Percentiles rank a stretch among this genome's conserved stretches.
Evolutionary conservation across 345 rosid species (phyloP).

Genomic region (Capsella bursapastoris): DNA sequence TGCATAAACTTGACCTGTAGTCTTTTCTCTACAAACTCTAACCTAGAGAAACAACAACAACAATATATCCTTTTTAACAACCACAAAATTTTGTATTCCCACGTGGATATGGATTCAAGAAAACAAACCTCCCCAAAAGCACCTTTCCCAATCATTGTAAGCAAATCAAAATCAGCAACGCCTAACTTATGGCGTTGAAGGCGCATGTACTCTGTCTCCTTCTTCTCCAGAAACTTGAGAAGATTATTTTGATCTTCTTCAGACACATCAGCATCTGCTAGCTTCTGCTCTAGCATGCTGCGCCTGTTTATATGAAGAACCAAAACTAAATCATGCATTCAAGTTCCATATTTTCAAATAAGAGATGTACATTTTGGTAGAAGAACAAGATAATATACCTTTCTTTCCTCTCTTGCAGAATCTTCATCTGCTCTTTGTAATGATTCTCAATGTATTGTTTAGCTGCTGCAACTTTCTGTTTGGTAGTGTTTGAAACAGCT

Average conservation of each 20-base stretch:
- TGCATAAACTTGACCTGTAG: slow-evolving; percentile 88
- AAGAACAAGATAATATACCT: slow-evolving; percentile 46
- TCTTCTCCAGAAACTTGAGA: slow-evolving; percentile 87
- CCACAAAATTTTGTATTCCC: neutral
- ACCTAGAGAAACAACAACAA: slow-evolving; percentile 56
- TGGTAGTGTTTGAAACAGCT: slow-evolving; percentile 60
- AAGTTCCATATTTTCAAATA: neutral
- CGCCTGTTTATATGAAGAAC: slow-evolving; percentile 51
- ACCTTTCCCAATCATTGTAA: slow-evolving; percentile 87
- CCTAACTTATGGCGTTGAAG: slow-evolving; percentile 96
- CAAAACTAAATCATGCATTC: neutral
- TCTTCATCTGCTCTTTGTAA: slow-evolving; percentile 87
- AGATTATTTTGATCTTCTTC: slow-evolving; percentile 95
- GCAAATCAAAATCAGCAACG: slow-evolving; percentile 84
- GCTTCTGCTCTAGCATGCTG: slow-evolving; percentile 72
- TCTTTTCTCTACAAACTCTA: slow-evolving; percentile 86
- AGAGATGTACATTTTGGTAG: neutral
- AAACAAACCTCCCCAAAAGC: slow-evolving; percentile 82
- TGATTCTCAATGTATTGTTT: slow-evolving; percentile 89
- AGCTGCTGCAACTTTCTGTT: slow-evolving; percentile 81
- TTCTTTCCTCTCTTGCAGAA: slow-evolving; percentile 76
- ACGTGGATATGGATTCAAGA: neutral
- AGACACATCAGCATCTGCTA: slow-evolving; percentile 95
- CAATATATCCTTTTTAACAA: neutral
- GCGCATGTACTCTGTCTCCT: slow-evolving; percentile 98